These are phyloP conservation scores for Porogramme epimiltina DNA, from an alignment of 1,284 basidiomycete genomes.

Conservation along the genomic window DNA sequence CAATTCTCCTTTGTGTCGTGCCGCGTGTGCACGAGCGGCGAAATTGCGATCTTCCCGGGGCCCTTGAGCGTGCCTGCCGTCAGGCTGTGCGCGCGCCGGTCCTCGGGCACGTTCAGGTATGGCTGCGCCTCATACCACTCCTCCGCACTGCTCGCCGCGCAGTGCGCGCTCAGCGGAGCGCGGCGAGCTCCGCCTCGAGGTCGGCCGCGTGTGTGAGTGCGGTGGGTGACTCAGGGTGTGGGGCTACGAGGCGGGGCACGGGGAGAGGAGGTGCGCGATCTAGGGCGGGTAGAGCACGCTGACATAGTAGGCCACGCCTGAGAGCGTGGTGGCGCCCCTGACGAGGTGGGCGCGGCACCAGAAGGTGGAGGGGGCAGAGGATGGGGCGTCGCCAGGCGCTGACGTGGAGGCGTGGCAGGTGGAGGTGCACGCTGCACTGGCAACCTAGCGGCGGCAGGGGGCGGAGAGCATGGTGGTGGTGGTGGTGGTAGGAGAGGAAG, in stretches of 20 bases:
- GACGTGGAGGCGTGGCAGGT: conserved; percentile 23
- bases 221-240: conserved; percentile 61
- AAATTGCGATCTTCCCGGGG: conserved; percentile 81
- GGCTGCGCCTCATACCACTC: conserved; percentile 80
- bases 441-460: conserved; percentile 16
- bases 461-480: conserved; percentile 21
- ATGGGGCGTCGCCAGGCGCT: conserved; percentile 6
- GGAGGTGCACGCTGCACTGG: conserved; percentile 3
- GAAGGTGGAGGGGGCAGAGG: conserved; percentile 12
- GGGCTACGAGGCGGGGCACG: conserved; percentile 74
- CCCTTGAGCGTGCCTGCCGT: conserved; percentile 86
- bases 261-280: conserved; percentile 64
- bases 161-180: conserved; percentile 60
- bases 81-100: conserved; percentile 75
- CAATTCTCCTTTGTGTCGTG: conserved; percentile 75
- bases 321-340: conserved; percentile 22
- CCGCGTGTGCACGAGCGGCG: conserved; percentile 73
- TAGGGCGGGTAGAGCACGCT: conserved; percentile 70
- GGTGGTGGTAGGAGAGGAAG: conserved; percentile 1
- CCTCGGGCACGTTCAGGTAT: conserved; percentile 69
- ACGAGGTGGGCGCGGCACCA: conserved; percentile 19
- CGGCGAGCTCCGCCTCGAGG: conserved; percentile 73
- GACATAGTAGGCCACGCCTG: conserved; percentile 43
- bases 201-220: conserved; percentile 58
- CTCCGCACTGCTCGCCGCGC: conserved; percentile 28